Conservation (phyloP, 2,329 filamentous ascomycete genomes). For the Ophiostoma sp. region DNA sequence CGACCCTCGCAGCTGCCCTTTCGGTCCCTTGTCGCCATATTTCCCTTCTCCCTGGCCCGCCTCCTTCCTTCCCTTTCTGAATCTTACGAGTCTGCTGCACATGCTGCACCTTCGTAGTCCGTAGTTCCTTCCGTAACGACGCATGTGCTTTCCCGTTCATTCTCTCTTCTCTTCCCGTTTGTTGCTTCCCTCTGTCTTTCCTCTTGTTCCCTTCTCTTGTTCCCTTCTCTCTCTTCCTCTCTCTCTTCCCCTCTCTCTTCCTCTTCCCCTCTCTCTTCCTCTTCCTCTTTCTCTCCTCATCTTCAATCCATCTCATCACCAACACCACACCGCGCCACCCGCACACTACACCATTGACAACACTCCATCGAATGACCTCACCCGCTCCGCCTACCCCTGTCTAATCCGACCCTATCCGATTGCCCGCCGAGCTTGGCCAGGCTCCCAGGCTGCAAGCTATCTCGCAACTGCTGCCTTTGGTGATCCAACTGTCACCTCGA, state of each 20-base stretch:
- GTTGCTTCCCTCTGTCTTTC: background rate
- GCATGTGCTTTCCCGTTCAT: slow-evolving; percentile 8
- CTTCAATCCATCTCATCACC: background rate
- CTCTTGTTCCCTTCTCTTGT: background rate
- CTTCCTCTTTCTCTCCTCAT: background rate
- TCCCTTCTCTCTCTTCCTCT: background rate
- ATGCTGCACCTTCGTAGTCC: background rate
- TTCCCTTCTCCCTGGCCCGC: background rate
- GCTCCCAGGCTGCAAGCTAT: background rate
- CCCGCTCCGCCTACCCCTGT: background rate
- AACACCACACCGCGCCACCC: background rate
- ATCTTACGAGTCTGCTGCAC: background rate
- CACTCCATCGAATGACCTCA: slow-evolving; percentile 7
- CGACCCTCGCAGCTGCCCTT: slow-evolving; percentile 15
- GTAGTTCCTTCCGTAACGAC: background rate
- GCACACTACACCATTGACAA: background rate
- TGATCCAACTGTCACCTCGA: background rate
- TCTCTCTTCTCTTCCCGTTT: background rate
- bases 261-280: background rate
- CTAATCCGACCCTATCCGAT: slow-evolving; percentile 9
- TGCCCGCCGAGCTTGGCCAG: slow-evolving; percentile 5
- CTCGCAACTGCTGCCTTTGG: background rate
- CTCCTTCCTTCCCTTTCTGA: slow-evolving; percentile 14
- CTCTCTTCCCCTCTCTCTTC: slow-evolving; percentile 8
- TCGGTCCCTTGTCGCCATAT: background rate